Evolutionary conservation across 1,284 basidiomycete genomes (phyloP).

Genomic region (Fistulina hepatica): DNA sequence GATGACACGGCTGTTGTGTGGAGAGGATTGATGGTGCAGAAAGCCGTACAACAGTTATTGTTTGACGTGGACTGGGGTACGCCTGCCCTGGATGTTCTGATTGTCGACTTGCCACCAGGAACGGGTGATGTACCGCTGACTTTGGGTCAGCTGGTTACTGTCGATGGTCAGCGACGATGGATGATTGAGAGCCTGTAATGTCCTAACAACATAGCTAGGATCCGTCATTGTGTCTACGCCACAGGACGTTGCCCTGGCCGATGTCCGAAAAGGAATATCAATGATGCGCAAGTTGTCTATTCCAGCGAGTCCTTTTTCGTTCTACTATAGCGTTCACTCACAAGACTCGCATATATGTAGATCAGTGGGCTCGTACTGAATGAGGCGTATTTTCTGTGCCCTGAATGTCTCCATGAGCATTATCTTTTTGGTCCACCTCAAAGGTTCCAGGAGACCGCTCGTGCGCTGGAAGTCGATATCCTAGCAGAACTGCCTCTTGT

Average conservation of each 20-base stretch:
- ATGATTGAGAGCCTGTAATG: too few relatives aligned
- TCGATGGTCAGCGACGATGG: slow-evolving; percentile 69
- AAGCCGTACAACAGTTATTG: slow-evolving; percentile 92
- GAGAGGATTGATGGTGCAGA: slow-evolving; percentile 98
- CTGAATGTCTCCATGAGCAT: slow-evolving; percentile 61
- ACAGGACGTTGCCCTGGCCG: slow-evolving; percentile 87
- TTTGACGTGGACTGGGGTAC: slow-evolving; percentile 91
- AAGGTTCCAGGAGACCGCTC: slow-evolving; percentile 56
- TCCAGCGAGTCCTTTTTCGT: slow-evolving; percentile 45
- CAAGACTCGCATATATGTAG: slow-evolving; percentile 30
- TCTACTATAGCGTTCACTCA: neutral
- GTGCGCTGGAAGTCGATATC: slow-evolving; percentile 50
- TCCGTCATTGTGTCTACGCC: slow-evolving; percentile 92
- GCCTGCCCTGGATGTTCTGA: slow-evolving; percentile 70
- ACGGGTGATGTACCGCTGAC: slow-evolving; percentile 95
- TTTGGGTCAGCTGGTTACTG: slow-evolving; percentile 80
- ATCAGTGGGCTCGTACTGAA: slow-evolving; percentile 87
- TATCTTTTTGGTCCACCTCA: slow-evolving; percentile 72
- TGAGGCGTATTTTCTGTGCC: slow-evolving; percentile 83
- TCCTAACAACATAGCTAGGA: slow-evolving; percentile 41
- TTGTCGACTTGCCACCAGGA: slow-evolving; percentile 96
- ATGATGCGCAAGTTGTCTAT: slow-evolving; percentile 90
- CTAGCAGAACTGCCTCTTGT: slow-evolving; percentile 85
- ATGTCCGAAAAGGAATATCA: slow-evolving; percentile 86
- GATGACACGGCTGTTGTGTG: slow-evolving; percentile 87